A percentile compares a stretch with the other conserved stretches of the same genome.
phyloP scores from a whole-genome alignment of 192 early-diverging fungal genomes.

The Backusella liffmaniae region DNA sequence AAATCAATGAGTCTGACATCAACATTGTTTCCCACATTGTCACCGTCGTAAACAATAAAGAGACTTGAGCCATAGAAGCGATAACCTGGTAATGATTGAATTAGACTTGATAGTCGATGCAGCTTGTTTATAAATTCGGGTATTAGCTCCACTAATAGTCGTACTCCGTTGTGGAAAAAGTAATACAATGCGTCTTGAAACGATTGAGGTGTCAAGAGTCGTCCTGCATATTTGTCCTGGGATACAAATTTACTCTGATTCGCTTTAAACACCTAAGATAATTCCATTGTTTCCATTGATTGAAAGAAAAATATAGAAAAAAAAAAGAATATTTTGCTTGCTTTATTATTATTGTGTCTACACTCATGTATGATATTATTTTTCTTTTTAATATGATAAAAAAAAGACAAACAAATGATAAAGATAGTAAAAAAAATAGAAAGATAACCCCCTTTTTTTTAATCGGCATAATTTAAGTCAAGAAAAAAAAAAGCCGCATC shows the following conservation, averaged over 20 bases:
- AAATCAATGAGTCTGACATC: constrained; percentile 95
- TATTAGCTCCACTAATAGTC: constrained; percentile 68
- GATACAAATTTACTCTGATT: neutral
- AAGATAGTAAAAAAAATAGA: neutral
- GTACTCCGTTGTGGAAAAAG: constrained; percentile 85
- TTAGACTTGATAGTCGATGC: constrained; percentile 65
- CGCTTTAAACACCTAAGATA: neutral
- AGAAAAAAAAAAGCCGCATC: neutral
- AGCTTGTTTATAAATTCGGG: constrained; percentile 76
- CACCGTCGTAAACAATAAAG: constrained; percentile 91
- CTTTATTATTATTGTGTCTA: neutral
- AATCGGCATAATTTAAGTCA: neutral
- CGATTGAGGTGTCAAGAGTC: constrained; percentile 77
- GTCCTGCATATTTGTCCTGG: constrained; percentile 91
- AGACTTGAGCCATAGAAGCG: constrained; percentile 91
- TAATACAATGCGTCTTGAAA: constrained; percentile 75
- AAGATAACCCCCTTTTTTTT: neutral
- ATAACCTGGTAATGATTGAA: constrained; percentile 72
- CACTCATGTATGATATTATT: neutral
- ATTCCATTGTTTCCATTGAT: neutral
- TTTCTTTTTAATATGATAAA: neutral
- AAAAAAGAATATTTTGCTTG: neutral
- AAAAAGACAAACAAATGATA: neutral
- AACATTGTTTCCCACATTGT: constrained; percentile 38
- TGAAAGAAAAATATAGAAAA: neutral